phyloP scores from a whole-genome alignment of 1,284 basidiomycete genomes.

The Microstroma glucosiphilum region DNA sequence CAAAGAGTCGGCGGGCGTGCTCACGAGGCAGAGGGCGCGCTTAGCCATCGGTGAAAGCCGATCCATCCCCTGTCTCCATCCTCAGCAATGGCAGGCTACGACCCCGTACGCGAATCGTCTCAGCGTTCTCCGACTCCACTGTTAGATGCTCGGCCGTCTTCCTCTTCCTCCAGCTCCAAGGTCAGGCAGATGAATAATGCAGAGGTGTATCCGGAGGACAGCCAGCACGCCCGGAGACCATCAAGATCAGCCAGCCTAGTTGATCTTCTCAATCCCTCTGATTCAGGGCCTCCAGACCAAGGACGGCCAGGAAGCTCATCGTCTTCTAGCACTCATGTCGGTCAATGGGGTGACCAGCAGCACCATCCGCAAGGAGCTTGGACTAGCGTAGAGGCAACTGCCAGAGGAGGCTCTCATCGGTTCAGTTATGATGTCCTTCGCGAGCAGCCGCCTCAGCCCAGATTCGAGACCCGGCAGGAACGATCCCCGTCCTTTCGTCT shows the following conservation, averaged over 20 bases:
- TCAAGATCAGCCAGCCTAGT: slow-evolving; percentile 16
- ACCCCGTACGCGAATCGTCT: slow-evolving; percentile 1
- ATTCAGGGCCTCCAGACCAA: not conserved
- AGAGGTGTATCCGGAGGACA: not conserved
- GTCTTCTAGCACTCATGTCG: not conserved
- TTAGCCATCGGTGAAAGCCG: not conserved
- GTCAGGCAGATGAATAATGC: too few species aligned
- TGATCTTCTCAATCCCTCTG: slow-evolving; percentile 1
- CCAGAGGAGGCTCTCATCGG: not conserved
- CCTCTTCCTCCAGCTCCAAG: not conserved
- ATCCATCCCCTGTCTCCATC: not conserved
- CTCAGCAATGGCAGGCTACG: not conserved
- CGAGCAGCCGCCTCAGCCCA: not conserved
- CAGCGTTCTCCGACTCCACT: not conserved
- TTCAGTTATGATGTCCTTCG: not conserved
- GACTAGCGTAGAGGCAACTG: not conserved
- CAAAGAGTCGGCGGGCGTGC: too few species aligned
- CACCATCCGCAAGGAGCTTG: not conserved
- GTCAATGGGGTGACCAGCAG: not conserved
- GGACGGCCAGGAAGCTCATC: not conserved
- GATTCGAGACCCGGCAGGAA: not conserved
- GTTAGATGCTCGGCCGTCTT: not conserved
- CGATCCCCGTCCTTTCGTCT: not conserved
- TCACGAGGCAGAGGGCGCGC: too few species aligned
- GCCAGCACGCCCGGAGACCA: slow-evolving; percentile 3